Evolutionary conservation across 106 monocot species (phyloP).

Genomic region (Apostasia ramifera): DNA sequence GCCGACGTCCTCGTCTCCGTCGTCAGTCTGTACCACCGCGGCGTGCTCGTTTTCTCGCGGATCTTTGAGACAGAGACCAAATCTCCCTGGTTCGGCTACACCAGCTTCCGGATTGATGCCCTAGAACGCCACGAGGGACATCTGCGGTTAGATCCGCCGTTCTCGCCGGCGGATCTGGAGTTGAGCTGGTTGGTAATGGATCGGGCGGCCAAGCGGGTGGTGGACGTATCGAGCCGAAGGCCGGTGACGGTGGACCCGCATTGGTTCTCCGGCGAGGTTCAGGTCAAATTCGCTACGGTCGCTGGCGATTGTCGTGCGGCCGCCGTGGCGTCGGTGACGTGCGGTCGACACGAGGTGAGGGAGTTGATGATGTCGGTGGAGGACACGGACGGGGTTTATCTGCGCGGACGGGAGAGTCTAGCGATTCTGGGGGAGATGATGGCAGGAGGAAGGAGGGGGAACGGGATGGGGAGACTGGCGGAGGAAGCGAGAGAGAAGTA

Average conservation of each 20-base stretch:
- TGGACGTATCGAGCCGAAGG: constrained; percentile 56
- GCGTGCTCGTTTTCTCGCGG: constrained; percentile 33
- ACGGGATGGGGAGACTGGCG: constrained; percentile 11
- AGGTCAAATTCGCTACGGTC: constrained; percentile 45
- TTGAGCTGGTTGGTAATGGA: constrained; percentile 82
- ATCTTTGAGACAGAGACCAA: constrained; percentile 43
- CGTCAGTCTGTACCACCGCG: constrained; percentile 50
- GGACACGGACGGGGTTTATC: constrained; percentile 55
- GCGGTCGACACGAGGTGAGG: constrained; percentile 30
- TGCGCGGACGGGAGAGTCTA: constrained; percentile 58
- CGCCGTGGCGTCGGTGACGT: constrained; percentile 31
- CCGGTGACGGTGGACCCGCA: constrained; percentile 50
- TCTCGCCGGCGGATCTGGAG: constrained; percentile 27
- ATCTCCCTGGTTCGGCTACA: constrained; percentile 43
- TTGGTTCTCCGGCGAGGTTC: constrained; percentile 61
- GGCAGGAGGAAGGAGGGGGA: constrained; percentile 24
- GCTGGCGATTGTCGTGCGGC: constrained; percentile 13
- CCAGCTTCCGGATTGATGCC: constrained; percentile 60
- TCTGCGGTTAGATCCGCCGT: neutral
- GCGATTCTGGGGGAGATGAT: constrained; percentile 25
- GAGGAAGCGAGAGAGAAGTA: constrained; percentile 18
- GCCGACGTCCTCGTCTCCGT: constrained; percentile 42
- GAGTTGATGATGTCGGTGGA: constrained; percentile 61
- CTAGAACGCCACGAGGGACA: constrained; percentile 28
- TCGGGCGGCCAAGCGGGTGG: constrained; percentile 20